Base-by-base conservation (phyloP, 331 rosid species). In the Dryas integrifolia region DNA sequence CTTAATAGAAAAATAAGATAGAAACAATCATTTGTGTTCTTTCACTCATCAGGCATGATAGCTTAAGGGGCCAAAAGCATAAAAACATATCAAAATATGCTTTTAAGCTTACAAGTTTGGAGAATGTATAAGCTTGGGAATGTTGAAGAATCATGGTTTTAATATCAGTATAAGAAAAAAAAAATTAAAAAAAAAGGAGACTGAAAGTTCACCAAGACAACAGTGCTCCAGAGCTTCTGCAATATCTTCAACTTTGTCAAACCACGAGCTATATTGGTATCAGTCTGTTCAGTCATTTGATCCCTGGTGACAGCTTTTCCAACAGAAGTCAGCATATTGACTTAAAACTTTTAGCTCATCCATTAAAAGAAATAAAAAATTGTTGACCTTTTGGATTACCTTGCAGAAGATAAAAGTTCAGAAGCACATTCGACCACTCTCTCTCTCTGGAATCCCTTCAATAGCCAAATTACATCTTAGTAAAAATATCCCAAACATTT, bases 221-320 rank as follows among this genome's bases (percentile, higher is more conserved):
- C 86, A 59, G 83, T 72, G 71, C 92, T 84, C 97, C 98, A 94
- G 48, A 79, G 71, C 84, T 86, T 91, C 69, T 78, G 87, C 62
- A 58, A 58, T 76, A 79, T 75, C 72, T 65, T 73, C 82, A 89
- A 77, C 71, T 88, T 90, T 77, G 78, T 84, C 80, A 91, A 80
- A 72, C 82, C 77, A 74, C 75, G 84, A 71, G 88, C 87, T 71
- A 84, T 58, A 65, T 83, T 72, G 66, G 71, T 79, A 39, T 80
- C 83, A 53, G 66, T 78, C 69, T 74, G 83, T 84, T 81, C 89
- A 59, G 59, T 84, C 75, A 76, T 78, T 82, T 79, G 86, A 77
- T 85, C 78, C 90, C 96, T 92, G 70, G 55, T 48, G 49, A 73
- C 10, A 67, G 11, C 66, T 57, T 60, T 72, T 76, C 44, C 81